Evolutionary conservation across 805 yeast species (phyloP).

Genomic region (Kazachstania africana): DNA sequence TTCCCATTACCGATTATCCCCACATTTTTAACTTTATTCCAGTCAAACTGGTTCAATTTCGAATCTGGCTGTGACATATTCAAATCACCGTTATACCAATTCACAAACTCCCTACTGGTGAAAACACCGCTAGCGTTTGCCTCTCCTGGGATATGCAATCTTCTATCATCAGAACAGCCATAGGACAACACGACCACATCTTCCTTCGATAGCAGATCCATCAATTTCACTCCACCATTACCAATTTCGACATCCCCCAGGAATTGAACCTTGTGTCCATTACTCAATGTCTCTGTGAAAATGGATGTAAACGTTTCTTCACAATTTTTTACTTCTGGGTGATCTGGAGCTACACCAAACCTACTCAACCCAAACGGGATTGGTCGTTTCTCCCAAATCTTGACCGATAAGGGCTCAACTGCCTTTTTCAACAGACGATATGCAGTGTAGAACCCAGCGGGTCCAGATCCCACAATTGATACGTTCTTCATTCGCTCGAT

Average conservation of each 20-base stretch:
- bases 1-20: constrained; percentile 93
- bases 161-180: constrained; percentile 59
- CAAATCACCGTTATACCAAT: constrained; percentile 94
- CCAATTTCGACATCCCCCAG: constrained; percentile 70
- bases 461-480: constrained; percentile 91
- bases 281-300: constrained; percentile 7
- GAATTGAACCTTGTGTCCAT: constrained; percentile 36
- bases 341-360: constrained; percentile 98
- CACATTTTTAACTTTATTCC: constrained; percentile 50
- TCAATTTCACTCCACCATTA: constrained; percentile 45
- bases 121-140: constrained; percentile 49
- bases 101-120: constrained; percentile 78
- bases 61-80: constrained; percentile 25
- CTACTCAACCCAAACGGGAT: constrained; percentile 87
- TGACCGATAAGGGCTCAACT: constrained; percentile 36
- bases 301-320: constrained; percentile 44
- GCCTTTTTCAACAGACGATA: constrained; percentile 49
- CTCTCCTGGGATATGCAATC: constrained; percentile 47
- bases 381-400: constrained; percentile 74
- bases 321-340: constrained; percentile 88
- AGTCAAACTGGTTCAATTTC: constrained; percentile 39
- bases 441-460: constrained; percentile 90
- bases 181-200: constrained; percentile 71
- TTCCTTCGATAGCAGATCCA: constrained; percentile 41
- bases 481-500: constrained; percentile 25